Conservation (phyloP, 148 eudicot species). For the Camellia granthamiana region DNA sequence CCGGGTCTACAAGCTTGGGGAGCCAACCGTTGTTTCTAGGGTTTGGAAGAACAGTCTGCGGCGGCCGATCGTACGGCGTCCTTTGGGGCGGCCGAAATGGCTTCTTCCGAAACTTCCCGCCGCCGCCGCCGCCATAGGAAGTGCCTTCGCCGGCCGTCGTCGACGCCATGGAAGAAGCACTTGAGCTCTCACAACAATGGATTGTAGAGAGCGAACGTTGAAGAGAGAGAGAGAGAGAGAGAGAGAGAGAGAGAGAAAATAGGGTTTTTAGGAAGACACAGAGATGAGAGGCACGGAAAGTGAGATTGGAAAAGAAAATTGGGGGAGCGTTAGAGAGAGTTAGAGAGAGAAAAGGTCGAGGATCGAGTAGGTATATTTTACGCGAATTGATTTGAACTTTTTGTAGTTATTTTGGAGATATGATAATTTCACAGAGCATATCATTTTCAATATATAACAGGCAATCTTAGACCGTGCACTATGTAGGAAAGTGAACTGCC, state of each 20-base stretch:
- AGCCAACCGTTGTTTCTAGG: slow-evolving; percentile 51
- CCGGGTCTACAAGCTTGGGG: slow-evolving; percentile 73
- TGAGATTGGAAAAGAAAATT: not conserved
- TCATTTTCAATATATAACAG: no score
- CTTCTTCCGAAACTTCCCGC: slow-evolving; percentile 61
- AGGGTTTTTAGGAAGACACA: not conserved
- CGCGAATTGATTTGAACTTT: not conserved
- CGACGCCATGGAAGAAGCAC: slow-evolving; percentile 28
- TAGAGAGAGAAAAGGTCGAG: no score
- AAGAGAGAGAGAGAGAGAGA: not conserved
- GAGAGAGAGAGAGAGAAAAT: not conserved
- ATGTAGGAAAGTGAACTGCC: no score
- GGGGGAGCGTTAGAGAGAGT: no score
- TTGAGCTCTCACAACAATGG: not conserved
- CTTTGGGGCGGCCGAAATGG: slow-evolving; percentile 36
- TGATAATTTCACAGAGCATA: not conserved
- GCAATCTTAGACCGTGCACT: no score
- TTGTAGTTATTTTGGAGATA: not conserved
- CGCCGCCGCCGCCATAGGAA: slow-evolving; percentile 34
- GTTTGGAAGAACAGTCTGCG: slow-evolving; percentile 44
- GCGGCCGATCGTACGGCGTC: slow-evolving; percentile 85
- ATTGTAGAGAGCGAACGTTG: slow-evolving; percentile 14
- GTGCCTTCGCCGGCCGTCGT: slow-evolving; percentile 36
- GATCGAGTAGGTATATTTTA: no score
- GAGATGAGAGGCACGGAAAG: not conserved